phyloP scores from a whole-genome alignment of 1,139 yeast genomes.

The Protomyces lactucae-debilis region DNA sequence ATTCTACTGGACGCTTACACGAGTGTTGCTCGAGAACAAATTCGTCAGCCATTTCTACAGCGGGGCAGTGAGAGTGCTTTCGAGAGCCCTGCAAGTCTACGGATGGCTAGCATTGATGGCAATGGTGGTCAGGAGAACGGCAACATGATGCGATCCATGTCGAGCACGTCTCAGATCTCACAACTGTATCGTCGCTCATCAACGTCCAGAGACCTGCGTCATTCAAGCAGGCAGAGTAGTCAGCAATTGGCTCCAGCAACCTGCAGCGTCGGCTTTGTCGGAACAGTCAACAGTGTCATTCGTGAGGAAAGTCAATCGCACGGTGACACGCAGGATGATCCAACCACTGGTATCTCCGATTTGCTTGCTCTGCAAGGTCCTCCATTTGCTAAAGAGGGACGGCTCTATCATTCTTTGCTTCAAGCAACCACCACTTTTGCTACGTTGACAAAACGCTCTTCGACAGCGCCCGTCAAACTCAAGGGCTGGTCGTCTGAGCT shows the following conservation, averaged over 20 bases:
- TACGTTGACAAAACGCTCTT: neutral
- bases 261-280: slow-evolving; percentile 37
- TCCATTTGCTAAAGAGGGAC: slow-evolving; percentile 76
- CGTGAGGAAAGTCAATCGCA: slow-evolving; percentile 34
- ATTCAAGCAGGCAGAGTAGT: neutral
- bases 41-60: slow-evolving; percentile 20
- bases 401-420: slow-evolving; percentile 51
- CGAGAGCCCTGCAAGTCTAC: neutral
- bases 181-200: neutral
- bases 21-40: slow-evolving; percentile 24
- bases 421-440: slow-evolving; percentile 36
- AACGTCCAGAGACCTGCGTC: slow-evolving; percentile 27
- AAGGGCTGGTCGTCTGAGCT: slow-evolving; percentile 37
- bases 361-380: slow-evolving; percentile 63
- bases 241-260: neutral
- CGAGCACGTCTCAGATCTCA: neutral
- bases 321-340: neutral
- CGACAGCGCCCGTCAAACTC: slow-evolving; percentile 30
- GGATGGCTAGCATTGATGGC: neutral
- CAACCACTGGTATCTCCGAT: slow-evolving; percentile 46
- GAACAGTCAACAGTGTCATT: slow-evolving; percentile 37
- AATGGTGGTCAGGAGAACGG: too few relatives aligned
- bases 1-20: slow-evolving; percentile 25
- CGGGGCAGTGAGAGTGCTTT: neutral
- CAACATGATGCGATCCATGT: slow-evolving; percentile 1